Evolutionary conservation across 257 asterid genomes (phyloP).

Genomic region (Nicotiana tabacum): DNA sequence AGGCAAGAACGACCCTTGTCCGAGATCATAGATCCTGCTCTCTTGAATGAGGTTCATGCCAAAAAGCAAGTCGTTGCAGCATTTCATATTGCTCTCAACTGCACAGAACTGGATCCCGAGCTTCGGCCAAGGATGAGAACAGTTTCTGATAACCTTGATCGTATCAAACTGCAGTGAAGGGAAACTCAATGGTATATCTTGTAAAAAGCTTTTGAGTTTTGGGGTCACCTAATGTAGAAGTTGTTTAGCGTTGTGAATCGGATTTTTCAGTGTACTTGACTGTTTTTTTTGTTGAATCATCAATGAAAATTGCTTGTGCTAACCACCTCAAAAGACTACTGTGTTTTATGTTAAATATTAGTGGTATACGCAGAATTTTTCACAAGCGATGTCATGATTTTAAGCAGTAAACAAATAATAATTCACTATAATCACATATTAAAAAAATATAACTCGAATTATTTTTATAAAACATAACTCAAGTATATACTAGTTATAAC

Average conservation of each 20-base stretch:
- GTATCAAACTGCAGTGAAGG: slow-evolving; percentile 36
- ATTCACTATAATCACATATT: no score
- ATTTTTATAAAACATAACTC: no score
- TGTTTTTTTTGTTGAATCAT: not conserved
- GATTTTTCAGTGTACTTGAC: not conserved
- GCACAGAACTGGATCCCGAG: slow-evolving; percentile 82
- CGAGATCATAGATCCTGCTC: slow-evolving; percentile 68
- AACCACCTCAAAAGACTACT: not conserved
- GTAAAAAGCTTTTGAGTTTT: slow-evolving; percentile 13
- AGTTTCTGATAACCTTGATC: slow-evolving; percentile 73
- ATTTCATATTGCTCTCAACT: slow-evolving; percentile 69
- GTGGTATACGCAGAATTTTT: no score
- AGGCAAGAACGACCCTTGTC: slow-evolving; percentile 73
- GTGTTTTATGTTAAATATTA: not conserved
- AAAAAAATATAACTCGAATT: no score
- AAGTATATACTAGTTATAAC: no score
- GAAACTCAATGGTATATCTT: not conserved
- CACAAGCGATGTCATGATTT: no score
- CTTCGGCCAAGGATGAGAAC: slow-evolving; percentile 83
- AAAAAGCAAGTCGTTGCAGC: slow-evolving; percentile 86
- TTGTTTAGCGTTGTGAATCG: not conserved
- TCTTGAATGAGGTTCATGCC: slow-evolving; percentile 74
- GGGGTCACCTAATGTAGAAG: slow-evolving; percentile 6
- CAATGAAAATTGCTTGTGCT: not conserved
- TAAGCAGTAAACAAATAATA: no score